Base-by-base conservation (phyloP, 2,329 filamentous ascomycete genomes). In the Aaosphaeria arxii region DNA sequence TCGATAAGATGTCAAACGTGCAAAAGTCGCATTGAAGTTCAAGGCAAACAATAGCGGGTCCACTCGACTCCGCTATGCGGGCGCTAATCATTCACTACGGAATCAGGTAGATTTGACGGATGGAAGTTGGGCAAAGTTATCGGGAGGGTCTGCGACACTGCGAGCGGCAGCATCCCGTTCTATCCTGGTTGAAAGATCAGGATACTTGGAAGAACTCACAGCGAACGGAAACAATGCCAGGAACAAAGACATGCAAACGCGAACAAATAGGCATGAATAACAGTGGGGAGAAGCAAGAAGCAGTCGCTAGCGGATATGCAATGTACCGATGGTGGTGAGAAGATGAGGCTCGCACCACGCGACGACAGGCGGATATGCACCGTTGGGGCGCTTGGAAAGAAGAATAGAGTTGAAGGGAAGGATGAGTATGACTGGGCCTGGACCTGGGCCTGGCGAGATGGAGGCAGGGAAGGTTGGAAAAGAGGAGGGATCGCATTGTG, bases 331-430 rank as follows among this genome's bases (percentile, higher is more conserved):
- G 45, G 54, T 49, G 46, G 63, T 63, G 47, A 49, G 58, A 45
- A 52, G 58, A 50, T 39, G 30, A 40, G 49, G 40, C 51, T 53
- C 46, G 59, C 52, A 55, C 52, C 41, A 61, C 50, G 50, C 59
- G 58, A 67, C 58, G 59, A 70, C 54, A 67, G 66, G 67, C 57
- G 51, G 56, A 45, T 46, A 56, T 52, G 60, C 43, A 56, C 55
- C 57, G 49, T 47, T 44, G 52, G 51, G 58, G 63, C 63, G 66
- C 63, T 60, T 63, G 28, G 49, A 57, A 49, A 51, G 42, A 42
- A 48, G 51, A 43, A 52, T 43, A 43, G 13, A 46, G 45, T 38
- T 46, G 35, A 40, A 28, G 11, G 36, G 30, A 35, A 40, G 31
- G 33, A 36, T 9, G 33, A 9, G 17, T 2, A 24, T 24, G 17